Conservation (phyloP, 2,329 filamentous ascomycete genomes). For the Tolypocladium capitatum region DNA sequence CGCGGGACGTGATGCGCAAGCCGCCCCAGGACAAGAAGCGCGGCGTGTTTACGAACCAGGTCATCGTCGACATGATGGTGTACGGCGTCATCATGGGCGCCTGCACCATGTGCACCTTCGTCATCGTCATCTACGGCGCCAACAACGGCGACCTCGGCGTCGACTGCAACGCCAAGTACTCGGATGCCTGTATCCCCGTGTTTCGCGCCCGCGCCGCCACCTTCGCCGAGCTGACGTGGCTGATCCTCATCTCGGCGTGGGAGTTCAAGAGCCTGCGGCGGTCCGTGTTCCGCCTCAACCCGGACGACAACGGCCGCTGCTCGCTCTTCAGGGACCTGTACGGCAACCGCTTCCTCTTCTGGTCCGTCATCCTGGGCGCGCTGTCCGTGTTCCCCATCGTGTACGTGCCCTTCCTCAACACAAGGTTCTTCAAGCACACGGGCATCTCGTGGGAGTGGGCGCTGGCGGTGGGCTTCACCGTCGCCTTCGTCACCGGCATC, state of each 20-base stretch:
- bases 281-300: conserved; percentile 56
- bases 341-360: conserved; percentile 58
- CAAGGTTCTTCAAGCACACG: conserved; percentile 57
- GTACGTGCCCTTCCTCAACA: conserved; percentile 62
- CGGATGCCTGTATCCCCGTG: conserved; percentile 42
- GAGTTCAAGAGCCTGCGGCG: conserved; percentile 63
- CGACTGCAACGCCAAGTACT: conserved; percentile 50
- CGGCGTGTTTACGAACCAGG: conserved; percentile 66
- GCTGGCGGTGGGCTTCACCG: conserved; percentile 48
- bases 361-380: conserved; percentile 46
- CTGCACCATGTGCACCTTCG: conserved; percentile 51
- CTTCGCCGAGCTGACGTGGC: conserved; percentile 62
- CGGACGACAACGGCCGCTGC: conserved; percentile 34
- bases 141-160: conserved; percentile 41
- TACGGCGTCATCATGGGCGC: conserved; percentile 69
- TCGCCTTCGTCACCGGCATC: conserved; percentile 53
- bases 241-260: conserved; percentile 63
- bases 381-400: conserved; percentile 53
- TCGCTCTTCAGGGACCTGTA: conserved; percentile 50
- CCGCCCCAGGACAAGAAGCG: conserved; percentile 57
- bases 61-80: conserved; percentile 66
- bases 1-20: conserved; percentile 64
- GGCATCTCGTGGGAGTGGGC: conserved; percentile 66
- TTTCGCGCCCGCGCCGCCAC: conserved; percentile 60
- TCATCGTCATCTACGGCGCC: conserved; percentile 48